Evolutionary conservation across 805 yeast genomes (phyloP).

Genomic region (Metschnikowia vanudenii): DNA sequence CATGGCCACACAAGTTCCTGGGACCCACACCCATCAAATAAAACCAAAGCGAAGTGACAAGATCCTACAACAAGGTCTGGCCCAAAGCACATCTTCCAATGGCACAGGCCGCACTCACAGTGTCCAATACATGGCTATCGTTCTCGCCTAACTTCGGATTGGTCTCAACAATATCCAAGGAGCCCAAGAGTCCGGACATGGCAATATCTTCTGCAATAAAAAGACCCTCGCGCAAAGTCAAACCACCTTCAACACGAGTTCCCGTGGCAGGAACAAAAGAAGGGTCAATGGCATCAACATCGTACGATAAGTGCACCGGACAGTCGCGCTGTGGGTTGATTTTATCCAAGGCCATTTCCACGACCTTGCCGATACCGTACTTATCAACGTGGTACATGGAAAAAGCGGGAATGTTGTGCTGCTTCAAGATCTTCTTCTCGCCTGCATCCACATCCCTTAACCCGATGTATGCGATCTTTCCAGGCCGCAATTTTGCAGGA

Average conservation of each 20-base stretch:
- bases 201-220: conserved; percentile 91
- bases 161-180: conserved; percentile 90
- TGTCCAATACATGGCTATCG: conserved; percentile 73
- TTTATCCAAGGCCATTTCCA: conserved; percentile 82
- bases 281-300: conserved; percentile 97
- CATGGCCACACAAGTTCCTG: no score
- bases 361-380: conserved; percentile 86
- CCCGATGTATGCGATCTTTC: conserved; percentile 87
- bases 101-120: conserved; percentile 87
- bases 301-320: conserved; percentile 90
- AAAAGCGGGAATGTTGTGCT: conserved; percentile 75
- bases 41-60: no score
- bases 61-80: conserved; percentile 64
- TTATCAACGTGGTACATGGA: conserved; percentile 96
- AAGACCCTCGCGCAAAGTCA: conserved; percentile 90
- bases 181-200: conserved; percentile 80
- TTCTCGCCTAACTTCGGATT: conserved; percentile 85
- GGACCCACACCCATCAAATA: no score
- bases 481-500: conserved; percentile 59
- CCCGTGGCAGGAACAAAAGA: conserved; percentile 95
- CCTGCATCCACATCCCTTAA: conserved; percentile 89
- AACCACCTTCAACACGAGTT: conserved; percentile 95
- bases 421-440: conserved; percentile 71
- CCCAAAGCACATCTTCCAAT: conserved; percentile 93
- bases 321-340: conserved; percentile 64